Base-by-base conservation (phyloP, 495 filamentous ascomycete genomes). In the Xylaria flabelliformis region DNA sequence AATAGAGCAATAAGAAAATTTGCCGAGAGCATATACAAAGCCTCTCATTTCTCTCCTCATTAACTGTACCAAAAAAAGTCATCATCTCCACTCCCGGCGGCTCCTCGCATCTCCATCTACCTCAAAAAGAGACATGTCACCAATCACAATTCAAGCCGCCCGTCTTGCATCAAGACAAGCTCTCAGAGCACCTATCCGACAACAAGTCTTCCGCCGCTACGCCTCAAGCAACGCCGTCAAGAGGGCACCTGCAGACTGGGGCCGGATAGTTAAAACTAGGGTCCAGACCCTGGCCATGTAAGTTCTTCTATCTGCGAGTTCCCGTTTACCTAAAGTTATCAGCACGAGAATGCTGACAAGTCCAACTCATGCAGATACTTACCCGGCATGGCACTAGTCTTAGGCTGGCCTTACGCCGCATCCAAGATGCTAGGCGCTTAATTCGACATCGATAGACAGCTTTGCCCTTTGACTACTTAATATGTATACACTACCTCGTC, bases 331-430 rank as follows among this genome's bases (percentile, higher is more conserved):
- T 61, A 39, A 21, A 41, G 1, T 21, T 0, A n/a, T 19, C 56
- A n/a, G 32, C 19, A 61, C 6, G 8, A n/a, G 17, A 39, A 39
- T 41, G 26, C 61, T 61, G 44, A 63, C 17, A n/a, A 13, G 26
- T n/a, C 0, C 34, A 24, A n/a, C 4, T 29, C 4, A 4, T 19
- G 55, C 39, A 78, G 76, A 65, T 78, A 74, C 71, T 74, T 78
- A 68, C 76, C 76, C 21, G 61, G 44, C 24, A 64, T 78, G 53
- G 76, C 64, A 7, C 29, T 63, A 4, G 73, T 72, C 64, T 70
- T 78, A 17, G 34, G 58, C 12, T 78, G 76, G 76, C 76, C 76
- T 29, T 61, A 55, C 15, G 34, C 76, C 24, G 29, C 36, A n/a
- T 48, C 36, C n/a, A 44, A 64, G 61, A 2, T 64, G 5, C 6